Conservation (phyloP, 2,329 filamentous ascomycete genomes). For the Akanthomyces muscarius region DNA sequence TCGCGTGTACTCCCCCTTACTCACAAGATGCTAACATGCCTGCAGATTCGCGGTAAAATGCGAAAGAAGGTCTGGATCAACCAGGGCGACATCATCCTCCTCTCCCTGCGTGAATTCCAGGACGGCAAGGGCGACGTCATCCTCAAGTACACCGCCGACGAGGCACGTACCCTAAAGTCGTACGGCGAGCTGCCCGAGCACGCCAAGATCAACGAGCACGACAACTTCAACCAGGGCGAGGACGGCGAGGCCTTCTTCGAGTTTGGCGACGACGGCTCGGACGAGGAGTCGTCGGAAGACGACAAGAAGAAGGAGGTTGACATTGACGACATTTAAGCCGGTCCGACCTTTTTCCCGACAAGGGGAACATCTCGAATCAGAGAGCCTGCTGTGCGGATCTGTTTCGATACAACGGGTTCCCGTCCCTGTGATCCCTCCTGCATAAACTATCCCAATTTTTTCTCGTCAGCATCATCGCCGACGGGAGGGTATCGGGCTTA, state of each 20-base stretch:
- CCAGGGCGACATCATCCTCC: slow-evolving; percentile 89
- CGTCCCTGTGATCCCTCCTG: background rate
- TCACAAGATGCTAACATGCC: slow-evolving; percentile 52
- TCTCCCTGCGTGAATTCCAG: slow-evolving; percentile 87
- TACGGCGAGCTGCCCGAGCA: slow-evolving; percentile 96
- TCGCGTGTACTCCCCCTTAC: too few relatives aligned
- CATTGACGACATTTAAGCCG: slow-evolving; percentile 83
- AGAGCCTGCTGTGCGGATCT: background rate
- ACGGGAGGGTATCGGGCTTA: slow-evolving; percentile 3
- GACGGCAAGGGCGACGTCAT: slow-evolving; percentile 96
- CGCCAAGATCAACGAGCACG: slow-evolving; percentile 99
- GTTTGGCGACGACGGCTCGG: slow-evolving; percentile 87
- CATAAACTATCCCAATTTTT: background rate
- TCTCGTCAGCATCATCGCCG: background rate
- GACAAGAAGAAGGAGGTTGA: slow-evolving; percentile 73
- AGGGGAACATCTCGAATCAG: background rate
- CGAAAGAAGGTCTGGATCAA: slow-evolving; percentile 99
- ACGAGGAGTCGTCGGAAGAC: slow-evolving; percentile 49
- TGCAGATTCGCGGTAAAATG: slow-evolving; percentile 75
- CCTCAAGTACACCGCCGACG: slow-evolving; percentile 93
- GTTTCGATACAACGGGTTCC: background rate
- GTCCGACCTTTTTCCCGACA: background rate
- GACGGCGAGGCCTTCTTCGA: slow-evolving; percentile 97
- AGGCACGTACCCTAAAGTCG: slow-evolving; percentile 90
- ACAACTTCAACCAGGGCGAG: slow-evolving; percentile 87